phyloP scores from a whole-genome alignment of 306 rosid genomes.

The Astragalus glycyphyllos region DNA sequence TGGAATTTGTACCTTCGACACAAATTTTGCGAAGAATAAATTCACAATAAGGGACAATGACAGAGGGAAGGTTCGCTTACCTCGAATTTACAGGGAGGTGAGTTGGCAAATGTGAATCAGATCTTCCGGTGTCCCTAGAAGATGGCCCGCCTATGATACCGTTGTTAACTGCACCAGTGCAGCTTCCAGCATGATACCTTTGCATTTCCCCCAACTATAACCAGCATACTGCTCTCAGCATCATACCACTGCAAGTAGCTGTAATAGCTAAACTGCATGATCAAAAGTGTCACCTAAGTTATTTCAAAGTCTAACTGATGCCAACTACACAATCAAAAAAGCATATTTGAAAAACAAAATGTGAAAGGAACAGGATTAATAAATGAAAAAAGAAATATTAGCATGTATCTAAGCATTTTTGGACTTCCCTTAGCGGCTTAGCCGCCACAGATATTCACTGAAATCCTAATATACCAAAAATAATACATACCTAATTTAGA shows the following conservation, averaged over 20 bases:
- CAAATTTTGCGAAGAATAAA: slow-evolving; percentile 9
- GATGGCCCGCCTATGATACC: slow-evolving; percentile 76
- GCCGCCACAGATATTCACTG: slow-evolving; percentile 21
- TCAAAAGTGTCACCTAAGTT: slow-evolving; percentile 41
- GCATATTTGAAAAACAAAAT: not conserved
- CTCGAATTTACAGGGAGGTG: slow-evolving; percentile 73
- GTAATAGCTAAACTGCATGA: slow-evolving; percentile 54
- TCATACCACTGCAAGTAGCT: slow-evolving; percentile 58
- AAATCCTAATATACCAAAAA: slow-evolving; percentile 35
- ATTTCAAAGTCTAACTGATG: slow-evolving; percentile 35
- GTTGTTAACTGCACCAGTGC: slow-evolving; percentile 94
- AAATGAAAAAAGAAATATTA: slow-evolving; percentile 10
- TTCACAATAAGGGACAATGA: slow-evolving; percentile 8
- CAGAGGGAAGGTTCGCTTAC: slow-evolving; percentile 51
- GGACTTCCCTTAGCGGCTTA: slow-evolving; percentile 36
- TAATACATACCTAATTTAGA: slow-evolving; percentile 6
- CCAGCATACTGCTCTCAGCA: slow-evolving; percentile 92
- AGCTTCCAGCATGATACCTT: slow-evolving; percentile 82
- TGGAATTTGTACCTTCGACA: slow-evolving; percentile 24
- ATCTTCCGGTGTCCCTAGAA: slow-evolving; percentile 77
- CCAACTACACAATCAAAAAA: slow-evolving; percentile 30
- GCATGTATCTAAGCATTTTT: not conserved
- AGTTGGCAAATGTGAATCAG: slow-evolving; percentile 76
- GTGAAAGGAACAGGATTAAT: slow-evolving; percentile 8
- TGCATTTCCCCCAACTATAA: slow-evolving; percentile 89